These are phyloP conservation scores for Sclerotinia trifoliorum DNA, from an alignment of 2,329 filamentous ascomycete genomes.

Conservation along the genomic window DNA sequence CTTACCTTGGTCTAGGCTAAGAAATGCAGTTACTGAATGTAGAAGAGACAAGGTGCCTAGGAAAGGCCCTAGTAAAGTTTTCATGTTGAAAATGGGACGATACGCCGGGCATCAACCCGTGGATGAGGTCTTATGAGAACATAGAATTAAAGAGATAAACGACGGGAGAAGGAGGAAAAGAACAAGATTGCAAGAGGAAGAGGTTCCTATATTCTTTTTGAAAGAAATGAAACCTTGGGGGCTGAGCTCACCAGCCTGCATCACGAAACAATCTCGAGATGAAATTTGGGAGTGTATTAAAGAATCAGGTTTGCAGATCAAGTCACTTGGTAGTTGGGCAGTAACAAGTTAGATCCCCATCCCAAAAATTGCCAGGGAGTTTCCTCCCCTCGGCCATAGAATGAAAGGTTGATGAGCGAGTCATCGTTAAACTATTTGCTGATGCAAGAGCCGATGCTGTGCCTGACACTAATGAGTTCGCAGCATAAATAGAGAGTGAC, in stretches of 20 bases:
- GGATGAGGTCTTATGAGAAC: conserved; percentile 7
- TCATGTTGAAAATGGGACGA: conserved; percentile 29
- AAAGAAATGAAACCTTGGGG: conserved; percentile 15
- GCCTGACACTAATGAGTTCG: conserved; percentile 19
- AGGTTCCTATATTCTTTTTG: conserved; percentile 21
- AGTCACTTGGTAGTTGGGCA: conserved; percentile 14
- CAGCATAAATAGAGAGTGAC: conserved; percentile 22
- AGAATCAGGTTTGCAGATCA: conserved; percentile 10
- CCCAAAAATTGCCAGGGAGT: background rate
- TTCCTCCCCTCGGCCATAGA: background rate
- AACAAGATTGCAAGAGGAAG: conserved; percentile 12
- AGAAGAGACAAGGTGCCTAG: conserved; percentile 28
- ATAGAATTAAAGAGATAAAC: conserved; percentile 16
- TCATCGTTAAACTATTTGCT: conserved; percentile 11
- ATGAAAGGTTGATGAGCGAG: conserved; percentile 3
- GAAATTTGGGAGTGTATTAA: background rate
- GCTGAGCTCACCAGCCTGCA: conserved; percentile 15
- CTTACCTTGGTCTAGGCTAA: conserved; percentile 19
- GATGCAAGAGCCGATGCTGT: conserved; percentile 22
- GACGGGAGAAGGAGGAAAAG: conserved; percentile 19
- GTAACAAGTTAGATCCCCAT: conserved; percentile 8
- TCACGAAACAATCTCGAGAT: conserved; percentile 19
- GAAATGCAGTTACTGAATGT: conserved; percentile 25
- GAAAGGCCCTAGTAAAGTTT: conserved; percentile 24
- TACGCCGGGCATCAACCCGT: conserved; percentile 15